A percentile compares a stretch with the other conserved stretches of the same genome.
Evolutionary conservation across 2,329 filamentous ascomycete species (phyloP).

Genomic region (Ascosphaera acerosa): DNA sequence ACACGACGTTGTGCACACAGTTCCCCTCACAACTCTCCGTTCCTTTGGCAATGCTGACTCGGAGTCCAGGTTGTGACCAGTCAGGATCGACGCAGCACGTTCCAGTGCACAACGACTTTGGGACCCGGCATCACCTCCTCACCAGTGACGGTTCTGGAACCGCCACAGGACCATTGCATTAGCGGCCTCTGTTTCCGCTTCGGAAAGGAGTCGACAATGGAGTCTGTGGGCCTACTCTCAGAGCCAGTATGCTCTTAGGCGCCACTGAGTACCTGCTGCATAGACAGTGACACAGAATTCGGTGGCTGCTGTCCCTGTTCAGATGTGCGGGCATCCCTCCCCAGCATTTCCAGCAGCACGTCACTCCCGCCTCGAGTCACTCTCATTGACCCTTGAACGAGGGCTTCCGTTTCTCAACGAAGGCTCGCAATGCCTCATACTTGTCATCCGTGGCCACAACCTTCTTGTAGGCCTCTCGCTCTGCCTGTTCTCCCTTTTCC

Average conservation of each 20-base stretch:
- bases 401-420: conserved; percentile 49
- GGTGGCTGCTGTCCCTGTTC: too few species aligned
- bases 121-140: background rate
- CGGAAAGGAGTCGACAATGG: background rate
- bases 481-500: conserved; percentile 41
- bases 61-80: too few species aligned
- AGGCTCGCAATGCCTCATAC: conserved; percentile 67
- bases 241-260: too few species aligned
- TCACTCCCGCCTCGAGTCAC: background rate
- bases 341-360: too few species aligned
- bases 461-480: conserved; percentile 64
- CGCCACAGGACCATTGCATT: background rate
- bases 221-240: background rate
- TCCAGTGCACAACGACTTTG: background rate
- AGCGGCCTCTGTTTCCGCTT: background rate
- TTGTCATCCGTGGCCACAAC: conserved; percentile 69
- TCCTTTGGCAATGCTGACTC: too few species aligned
- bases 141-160: background rate
- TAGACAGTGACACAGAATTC: too few species aligned
- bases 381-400: conserved; percentile 29
- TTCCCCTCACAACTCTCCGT: background rate
- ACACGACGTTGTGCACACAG: background rate
- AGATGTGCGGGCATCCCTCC: too few species aligned
- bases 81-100: too few species aligned
- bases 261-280: too few species aligned